Percentiles rank a stretch among this genome's conserved stretches.
phyloP scores from a whole-genome alignment of 129 eudicot species.

The Glebionis coronaria region DNA sequence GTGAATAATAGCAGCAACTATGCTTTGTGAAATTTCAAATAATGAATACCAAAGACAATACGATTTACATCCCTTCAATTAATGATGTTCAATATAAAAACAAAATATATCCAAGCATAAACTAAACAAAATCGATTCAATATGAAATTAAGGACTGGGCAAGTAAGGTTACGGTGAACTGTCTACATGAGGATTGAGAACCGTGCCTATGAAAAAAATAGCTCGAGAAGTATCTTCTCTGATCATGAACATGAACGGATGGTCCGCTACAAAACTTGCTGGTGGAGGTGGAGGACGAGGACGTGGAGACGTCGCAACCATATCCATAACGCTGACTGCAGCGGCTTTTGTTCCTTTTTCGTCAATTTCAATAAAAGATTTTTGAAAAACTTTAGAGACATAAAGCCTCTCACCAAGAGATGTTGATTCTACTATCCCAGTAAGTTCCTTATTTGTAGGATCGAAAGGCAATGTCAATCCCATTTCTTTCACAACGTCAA shows the following conservation, averaged over 20 bases:
- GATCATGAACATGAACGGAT: constrained; percentile 6
- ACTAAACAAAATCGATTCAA: no score
- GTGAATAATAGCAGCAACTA: no score
- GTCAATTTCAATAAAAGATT: background rate
- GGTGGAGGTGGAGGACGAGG: background rate
- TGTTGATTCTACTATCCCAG: background rate
- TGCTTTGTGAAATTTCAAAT: no score
- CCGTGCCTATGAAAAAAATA: background rate
- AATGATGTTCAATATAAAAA: no score
- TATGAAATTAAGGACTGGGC: no score
- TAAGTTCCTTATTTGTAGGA: background rate
- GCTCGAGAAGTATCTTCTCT: background rate
- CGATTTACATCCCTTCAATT: no score
- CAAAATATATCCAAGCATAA: no score
- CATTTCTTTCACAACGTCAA: background rate
- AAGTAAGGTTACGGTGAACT: no score
- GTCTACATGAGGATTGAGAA: constrained; percentile 7
- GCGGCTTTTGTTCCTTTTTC: background rate
- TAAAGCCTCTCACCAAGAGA: background rate
- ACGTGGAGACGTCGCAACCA: background rate
- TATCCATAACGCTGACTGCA: no score
- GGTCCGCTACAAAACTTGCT: background rate
- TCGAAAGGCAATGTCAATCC: background rate
- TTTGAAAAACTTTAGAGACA: background rate
- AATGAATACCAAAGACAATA: no score